phyloP scores from a whole-genome alignment of 306 rosid species.

The Malus asiatica region DNA sequence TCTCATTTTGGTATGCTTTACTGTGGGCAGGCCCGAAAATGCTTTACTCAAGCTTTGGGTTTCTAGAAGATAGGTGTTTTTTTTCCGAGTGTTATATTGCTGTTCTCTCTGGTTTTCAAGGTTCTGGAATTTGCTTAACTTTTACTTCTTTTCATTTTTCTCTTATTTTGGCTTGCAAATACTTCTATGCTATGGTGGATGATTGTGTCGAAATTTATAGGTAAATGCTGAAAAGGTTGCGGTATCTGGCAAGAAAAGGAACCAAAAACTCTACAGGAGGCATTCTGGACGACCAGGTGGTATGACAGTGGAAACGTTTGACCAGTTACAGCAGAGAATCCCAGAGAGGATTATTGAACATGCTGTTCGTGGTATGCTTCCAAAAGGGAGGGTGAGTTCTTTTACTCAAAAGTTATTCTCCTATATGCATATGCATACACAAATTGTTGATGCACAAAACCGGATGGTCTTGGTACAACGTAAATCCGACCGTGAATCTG shows the following conservation, averaged over 20 bases:
- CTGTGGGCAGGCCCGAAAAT: neutral
- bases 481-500: too few relatives aligned
- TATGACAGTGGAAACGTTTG: slow-evolving; percentile 88
- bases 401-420: neutral
- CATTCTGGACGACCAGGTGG: slow-evolving; percentile 99
- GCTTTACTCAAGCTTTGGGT: neutral
- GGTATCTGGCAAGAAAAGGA: slow-evolving; percentile 87
- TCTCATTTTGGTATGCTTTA: neutral
- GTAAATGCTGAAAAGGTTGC: slow-evolving; percentile 95
- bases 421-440: neutral
- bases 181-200: neutral
- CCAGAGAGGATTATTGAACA: slow-evolving; percentile 95
- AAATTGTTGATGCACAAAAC: too few relatives aligned
- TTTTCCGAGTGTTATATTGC: neutral
- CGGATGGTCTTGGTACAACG: too few relatives aligned
- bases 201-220: slow-evolving; percentile 27
- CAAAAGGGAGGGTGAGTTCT: slow-evolving; percentile 91
- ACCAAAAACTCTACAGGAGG: slow-evolving; percentile 89
- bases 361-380: slow-evolving; percentile 99
- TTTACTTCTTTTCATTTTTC: neutral
- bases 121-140: neutral
- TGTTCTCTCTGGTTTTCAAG: neutral
- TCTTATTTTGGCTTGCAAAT: neutral
- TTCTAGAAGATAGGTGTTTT: neutral
- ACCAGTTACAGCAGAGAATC: slow-evolving; percentile 84